Evolutionary conservation across 148 eudicot species (phyloP).

Genomic region (Silene uniflora): DNA sequence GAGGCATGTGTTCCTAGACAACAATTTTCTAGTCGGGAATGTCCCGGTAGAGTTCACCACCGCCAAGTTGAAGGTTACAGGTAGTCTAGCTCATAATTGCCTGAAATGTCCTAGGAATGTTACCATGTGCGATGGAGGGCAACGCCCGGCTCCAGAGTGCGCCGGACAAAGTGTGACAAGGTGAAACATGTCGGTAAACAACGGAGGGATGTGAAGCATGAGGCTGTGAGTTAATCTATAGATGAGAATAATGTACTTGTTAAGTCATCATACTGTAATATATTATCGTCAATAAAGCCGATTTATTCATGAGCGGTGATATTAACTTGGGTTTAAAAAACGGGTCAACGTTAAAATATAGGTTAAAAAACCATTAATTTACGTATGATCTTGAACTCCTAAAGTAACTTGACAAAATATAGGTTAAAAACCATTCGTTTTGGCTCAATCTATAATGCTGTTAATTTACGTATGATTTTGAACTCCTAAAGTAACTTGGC

Average conservation of each 20-base stretch:
- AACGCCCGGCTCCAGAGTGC: conserved; percentile 55
- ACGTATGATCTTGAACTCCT: no score
- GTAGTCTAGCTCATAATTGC: conserved; percentile 61
- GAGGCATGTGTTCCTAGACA: conserved; percentile 53
- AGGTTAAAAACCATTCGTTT: no score
- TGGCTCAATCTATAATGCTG: no score
- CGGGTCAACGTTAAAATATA: no score
- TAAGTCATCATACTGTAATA: not conserved
- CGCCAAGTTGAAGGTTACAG: conserved; percentile 26
- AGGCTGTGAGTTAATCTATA: not conserved
- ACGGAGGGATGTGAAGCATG: not conserved
- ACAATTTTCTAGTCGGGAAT: conserved; percentile 56
- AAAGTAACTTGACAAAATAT: no score
- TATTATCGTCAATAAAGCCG: conserved; percentile 11
- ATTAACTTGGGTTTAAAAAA: no score
- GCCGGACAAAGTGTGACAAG: conserved; percentile 26
- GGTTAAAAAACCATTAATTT: no score
- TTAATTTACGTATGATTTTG: no score
- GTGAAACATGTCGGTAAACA: conserved; percentile 4
- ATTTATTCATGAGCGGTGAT: not conserved
- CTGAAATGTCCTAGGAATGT: conserved; percentile 45
- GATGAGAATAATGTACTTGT: conserved; percentile 8
- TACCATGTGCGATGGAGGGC: conserved; percentile 58
- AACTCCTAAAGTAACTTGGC: no score
- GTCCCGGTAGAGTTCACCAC: conserved; percentile 42